A percentile compares a stretch with the other conserved stretches of the same genome.
Evolutionary conservation across 306 rosid genomes (phyloP).

Genomic region (Sophora flavescens): DNA sequence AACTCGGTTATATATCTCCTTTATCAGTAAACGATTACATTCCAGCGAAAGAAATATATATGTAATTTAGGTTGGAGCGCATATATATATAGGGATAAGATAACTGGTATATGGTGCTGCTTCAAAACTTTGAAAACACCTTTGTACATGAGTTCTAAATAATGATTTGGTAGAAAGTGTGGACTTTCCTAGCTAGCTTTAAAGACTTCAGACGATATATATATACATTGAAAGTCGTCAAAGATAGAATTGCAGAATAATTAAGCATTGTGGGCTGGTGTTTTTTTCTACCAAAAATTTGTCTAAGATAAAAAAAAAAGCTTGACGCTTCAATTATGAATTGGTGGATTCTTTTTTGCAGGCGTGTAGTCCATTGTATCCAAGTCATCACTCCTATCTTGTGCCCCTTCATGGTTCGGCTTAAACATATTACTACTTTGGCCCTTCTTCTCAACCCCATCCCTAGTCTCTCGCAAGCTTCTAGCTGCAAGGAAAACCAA

Average conservation of each 20-base stretch:
- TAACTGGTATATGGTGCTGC: neutral
- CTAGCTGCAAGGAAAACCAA: slow-evolving; percentile 53
- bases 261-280: slow-evolving; percentile 17
- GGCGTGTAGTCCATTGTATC: slow-evolving; percentile 87
- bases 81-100: slow-evolving; percentile 28
- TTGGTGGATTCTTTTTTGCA: slow-evolving; percentile 86
- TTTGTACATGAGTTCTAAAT: slow-evolving; percentile 37
- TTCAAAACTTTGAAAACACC: slow-evolving; percentile 31
- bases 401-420: slow-evolving; percentile 46
- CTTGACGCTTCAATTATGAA: slow-evolving; percentile 65
- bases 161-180: slow-evolving; percentile 33
- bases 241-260: slow-evolving; percentile 25
- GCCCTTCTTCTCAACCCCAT: slow-evolving; percentile 43
- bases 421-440: slow-evolving; percentile 30
- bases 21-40: neutral
- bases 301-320: neutral
- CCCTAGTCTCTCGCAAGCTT: slow-evolving; percentile 44
- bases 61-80: neutral
- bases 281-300: slow-evolving; percentile 27
- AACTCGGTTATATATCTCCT: neutral
- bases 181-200: slow-evolving; percentile 43
- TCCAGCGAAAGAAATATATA: neutral
- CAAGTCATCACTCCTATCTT: slow-evolving; percentile 56
- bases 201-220: slow-evolving; percentile 24
- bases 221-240: slow-evolving; percentile 28